Conservation (phyloP, 495 filamentous ascomycete species). For the Neurospora sp. region DNA sequence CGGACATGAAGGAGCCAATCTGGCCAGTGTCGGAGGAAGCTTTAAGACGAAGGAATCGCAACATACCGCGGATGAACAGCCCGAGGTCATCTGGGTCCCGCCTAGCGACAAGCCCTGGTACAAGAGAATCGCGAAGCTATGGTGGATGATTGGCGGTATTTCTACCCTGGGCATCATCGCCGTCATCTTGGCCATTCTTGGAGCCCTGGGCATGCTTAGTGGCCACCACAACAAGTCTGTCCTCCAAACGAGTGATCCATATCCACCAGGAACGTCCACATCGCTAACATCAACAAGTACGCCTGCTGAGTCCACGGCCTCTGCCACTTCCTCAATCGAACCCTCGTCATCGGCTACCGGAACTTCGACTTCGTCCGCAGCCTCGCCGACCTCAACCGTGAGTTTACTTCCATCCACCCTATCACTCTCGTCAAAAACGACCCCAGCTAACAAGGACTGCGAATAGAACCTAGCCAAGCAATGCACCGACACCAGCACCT, state of each 20-base stretch:
- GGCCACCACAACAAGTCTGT: slow-evolving; percentile 7
- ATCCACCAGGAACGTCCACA: background rate
- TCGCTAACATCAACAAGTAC: slow-evolving; percentile 9
- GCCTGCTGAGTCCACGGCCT: background rate
- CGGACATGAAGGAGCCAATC: slow-evolving; percentile 1
- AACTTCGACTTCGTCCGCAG: slow-evolving; percentile 3
- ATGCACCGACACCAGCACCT: slow-evolving; percentile 11
- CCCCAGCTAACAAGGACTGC: background rate
- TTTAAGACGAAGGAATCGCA: slow-evolving; percentile 6
- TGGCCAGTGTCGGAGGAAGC: background rate
- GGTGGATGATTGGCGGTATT: slow-evolving; percentile 11
- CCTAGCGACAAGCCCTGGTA: slow-evolving; percentile 17
- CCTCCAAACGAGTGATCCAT: background rate
- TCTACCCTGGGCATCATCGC: slow-evolving; percentile 12
- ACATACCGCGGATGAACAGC: background rate
- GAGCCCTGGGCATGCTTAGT: slow-evolving; percentile 13
- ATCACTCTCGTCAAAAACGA: background rate
- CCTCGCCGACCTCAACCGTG: slow-evolving; percentile 4
- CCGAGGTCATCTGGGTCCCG: slow-evolving; percentile 10
- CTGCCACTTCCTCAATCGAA: background rate
- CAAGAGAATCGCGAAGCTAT: slow-evolving; percentile 7
- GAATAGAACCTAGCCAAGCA: background rate
- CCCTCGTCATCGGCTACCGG: slow-evolving; percentile 1
- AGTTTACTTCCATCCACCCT: background rate
- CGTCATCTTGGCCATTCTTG: slow-evolving; percentile 20